Base-by-base conservation (phyloP, 306 rosid species). In the Betula pendula region DNA sequence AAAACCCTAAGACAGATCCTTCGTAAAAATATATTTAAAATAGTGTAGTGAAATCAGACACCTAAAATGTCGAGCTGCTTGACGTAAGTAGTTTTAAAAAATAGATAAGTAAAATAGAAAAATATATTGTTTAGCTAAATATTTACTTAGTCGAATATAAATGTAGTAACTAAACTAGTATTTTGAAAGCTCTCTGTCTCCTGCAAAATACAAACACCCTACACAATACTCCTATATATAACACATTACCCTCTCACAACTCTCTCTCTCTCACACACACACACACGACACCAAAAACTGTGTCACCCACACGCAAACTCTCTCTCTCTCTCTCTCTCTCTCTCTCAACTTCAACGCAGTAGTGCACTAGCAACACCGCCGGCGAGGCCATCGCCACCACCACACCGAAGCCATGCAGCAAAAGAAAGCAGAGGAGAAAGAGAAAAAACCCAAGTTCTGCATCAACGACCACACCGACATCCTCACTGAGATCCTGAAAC, bases 401-500 rank as follows among this genome's bases (percentile, higher is more conserved):
- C 58, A 56, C 55, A 79, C 81, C 63, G 56, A 74, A 60, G 70
- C n/a, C 73, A 75, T 75, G 85, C 79, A 52, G n/a, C 75, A 74
- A 52, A 48, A n/a, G 71, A 69, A 25, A 71, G 62, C 80, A 12
- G 89, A 72, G n/a, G 73, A 77, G 14, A 47, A 43, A 72, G 79
- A 77, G 56, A 87, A 87, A 80, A 79, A 82, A 20, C 85, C n/a
- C 44, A 82, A 75, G 84, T 92, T 92, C 75, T 80, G 70, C 84
- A 88, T 96, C 81, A 96, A 96, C 87, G 98, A 96, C 91, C 87
- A 96, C 90, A 51, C 89, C 35, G 98, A 95, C 81, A 87, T 95
- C 70, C 96, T 95, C 43, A 55, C 85, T 13, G 98, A 95, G 77
- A 77, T 92, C 81, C 96, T 95, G 14, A 90, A 89, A 79, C 91